Percentiles rank a stretch among this genome's conserved stretches.
Evolutionary conservation across 805 yeast species (phyloP).

Genomic region (Cyberlindnera mycetangii): DNA sequence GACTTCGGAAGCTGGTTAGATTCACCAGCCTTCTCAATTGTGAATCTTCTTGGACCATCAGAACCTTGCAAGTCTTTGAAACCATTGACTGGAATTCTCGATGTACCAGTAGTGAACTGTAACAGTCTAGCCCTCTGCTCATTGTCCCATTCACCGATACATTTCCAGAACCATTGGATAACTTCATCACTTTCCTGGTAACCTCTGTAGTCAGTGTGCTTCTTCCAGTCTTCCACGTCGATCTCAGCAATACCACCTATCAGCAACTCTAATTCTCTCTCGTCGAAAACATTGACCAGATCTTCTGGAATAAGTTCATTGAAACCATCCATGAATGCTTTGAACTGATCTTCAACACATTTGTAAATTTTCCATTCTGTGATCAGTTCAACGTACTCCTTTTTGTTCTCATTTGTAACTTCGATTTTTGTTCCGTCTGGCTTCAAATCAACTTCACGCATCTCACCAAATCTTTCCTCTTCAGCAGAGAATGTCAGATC

Average conservation of each 20-base stretch:
- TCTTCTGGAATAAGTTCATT: constrained; percentile 97
- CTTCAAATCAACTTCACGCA: constrained; percentile 84
- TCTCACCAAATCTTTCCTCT: constrained; percentile 94
- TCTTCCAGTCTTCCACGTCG: constrained; percentile 98
- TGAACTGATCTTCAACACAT: constrained; percentile 93
- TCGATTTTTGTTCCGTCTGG: constrained; percentile 85
- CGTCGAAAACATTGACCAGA: constrained; percentile 93
- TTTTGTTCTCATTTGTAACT: constrained; percentile 92
- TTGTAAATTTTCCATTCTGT: constrained; percentile 94
- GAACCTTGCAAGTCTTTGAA: constrained; percentile 98
- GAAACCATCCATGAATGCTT: constrained; percentile 95
- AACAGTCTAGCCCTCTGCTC: constrained; percentile 94
- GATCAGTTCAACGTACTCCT: constrained; percentile 90
- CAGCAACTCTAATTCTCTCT: constrained; percentile 91
- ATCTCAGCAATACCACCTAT: constrained; percentile 98
- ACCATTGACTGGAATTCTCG: constrained; percentile 98
- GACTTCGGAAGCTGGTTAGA: constrained; percentile 90
- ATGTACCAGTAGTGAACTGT: constrained; percentile 98
- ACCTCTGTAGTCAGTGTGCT: constrained; percentile 97
- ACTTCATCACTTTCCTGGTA: constrained; percentile 96
- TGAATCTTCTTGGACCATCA: constrained; percentile 98
- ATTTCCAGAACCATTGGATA: constrained; percentile 98
- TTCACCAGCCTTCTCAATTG: constrained; percentile 98
- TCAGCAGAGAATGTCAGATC: constrained; percentile 86
- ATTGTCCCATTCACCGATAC: constrained; percentile 89